A percentile compares a stretch with the other conserved stretches of the same genome.
Evolutionary conservation across 345 rosid genomes (phyloP).

Genomic region (Raphanus sativus): DNA sequence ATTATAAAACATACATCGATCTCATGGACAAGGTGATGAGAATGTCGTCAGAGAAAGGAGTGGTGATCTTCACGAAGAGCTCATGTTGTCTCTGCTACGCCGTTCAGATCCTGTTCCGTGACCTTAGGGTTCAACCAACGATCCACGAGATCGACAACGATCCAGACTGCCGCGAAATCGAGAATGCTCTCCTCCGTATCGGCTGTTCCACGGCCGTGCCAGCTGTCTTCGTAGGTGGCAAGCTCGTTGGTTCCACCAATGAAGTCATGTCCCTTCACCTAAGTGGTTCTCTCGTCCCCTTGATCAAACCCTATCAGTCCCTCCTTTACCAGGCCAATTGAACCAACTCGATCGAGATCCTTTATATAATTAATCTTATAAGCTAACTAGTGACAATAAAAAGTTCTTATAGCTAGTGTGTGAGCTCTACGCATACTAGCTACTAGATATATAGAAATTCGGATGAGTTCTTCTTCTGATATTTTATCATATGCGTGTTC

Average conservation of each 20-base stretch:
- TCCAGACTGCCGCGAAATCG: conserved; percentile 70
- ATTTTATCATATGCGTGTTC: conserved; percentile 15
- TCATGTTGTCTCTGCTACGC: conserved; percentile 82
- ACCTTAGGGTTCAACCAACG: conserved; percentile 61
- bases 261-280: conserved; percentile 88
- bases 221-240: conserved; percentile 72
- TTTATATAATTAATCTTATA: neutral
- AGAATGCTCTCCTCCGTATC: conserved; percentile 65
- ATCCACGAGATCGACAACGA: conserved; percentile 73
- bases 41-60: conserved; percentile 64
- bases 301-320: conserved; percentile 66
- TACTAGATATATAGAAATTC: conserved; percentile 24
- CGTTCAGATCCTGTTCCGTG: conserved; percentile 65
- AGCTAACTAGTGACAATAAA: conserved; percentile 25
- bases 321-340: conserved; percentile 27
- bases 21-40: conserved; percentile 66
- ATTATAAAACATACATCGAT: neutral
- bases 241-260: conserved; percentile 72
- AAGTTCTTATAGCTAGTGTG: conserved; percentile 6
- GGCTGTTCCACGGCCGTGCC: conserved; percentile 70
- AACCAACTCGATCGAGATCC: neutral
- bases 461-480: conserved; percentile 13
- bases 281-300: conserved; percentile 58
- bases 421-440: conserved; percentile 13
- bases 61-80: conserved; percentile 80